phyloP scores from a whole-genome alignment of 208 protist genomes.

The Acanthamoeba culbertsoni region DNA sequence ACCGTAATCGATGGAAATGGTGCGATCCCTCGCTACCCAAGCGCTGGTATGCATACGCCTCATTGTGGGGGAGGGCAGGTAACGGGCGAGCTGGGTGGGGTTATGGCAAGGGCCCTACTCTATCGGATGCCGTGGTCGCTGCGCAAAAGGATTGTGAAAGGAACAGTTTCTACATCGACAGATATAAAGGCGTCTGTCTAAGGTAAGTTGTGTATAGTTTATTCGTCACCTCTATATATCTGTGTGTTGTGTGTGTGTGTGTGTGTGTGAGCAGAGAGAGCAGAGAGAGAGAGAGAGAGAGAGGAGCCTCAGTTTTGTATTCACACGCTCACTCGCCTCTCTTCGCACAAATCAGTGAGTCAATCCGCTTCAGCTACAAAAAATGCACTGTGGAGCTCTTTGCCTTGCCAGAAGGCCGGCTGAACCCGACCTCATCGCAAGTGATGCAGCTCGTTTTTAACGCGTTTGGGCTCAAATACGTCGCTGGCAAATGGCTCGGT shows the following conservation, averaged over 20 bases:
- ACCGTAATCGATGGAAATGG: conserved; percentile 24
- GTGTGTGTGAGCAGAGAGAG: too few species aligned
- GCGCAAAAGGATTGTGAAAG: neutral
- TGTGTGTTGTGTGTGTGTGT: too few species aligned
- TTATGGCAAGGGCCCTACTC: neutral
- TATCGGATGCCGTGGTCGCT: neutral
- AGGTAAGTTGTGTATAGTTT: neutral
- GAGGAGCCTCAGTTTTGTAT: too few species aligned
- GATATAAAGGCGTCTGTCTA: neutral
- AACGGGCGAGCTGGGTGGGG: conserved; percentile 10
- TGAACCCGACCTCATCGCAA: neutral
- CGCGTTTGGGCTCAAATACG: neutral
- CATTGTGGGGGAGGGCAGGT: too few species aligned
- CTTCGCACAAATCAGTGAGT: neutral
- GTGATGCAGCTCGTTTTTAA: conserved; percentile 32
- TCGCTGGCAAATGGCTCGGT: conserved; percentile 14
- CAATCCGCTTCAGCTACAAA: conserved; percentile 16
- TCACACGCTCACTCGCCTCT: neutral
- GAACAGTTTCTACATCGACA: conserved; percentile 43
- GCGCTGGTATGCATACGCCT: too few species aligned
- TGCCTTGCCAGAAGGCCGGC: neutral
- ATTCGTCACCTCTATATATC: neutral
- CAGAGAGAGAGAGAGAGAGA: too few species aligned
- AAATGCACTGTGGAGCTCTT: conserved; percentile 11
- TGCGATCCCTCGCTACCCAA: neutral